Evolutionary conservation across 495 filamentous ascomycete genomes (phyloP), one percentile per base, ranked within the genome.

Genomic region (Penicillium salamii): DNA sequence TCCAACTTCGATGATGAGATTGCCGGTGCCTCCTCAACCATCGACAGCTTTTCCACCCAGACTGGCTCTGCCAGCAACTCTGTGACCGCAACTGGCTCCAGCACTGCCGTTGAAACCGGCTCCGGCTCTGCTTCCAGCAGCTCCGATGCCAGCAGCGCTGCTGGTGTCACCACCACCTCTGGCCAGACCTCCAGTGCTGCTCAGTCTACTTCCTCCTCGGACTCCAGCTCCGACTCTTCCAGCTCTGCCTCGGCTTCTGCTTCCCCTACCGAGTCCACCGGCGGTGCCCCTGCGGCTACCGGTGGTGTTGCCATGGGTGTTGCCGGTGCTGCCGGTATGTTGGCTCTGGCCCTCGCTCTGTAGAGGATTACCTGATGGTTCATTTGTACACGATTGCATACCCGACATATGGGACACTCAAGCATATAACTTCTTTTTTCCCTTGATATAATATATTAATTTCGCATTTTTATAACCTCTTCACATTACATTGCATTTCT

Each of bases 201-300:
- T 18, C 6, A 41, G 46, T 21, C 23, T 15, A 21, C 40, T 45
- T 38, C 48, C n/a, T 32, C 52, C 5, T 31, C 41, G 21, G n/a
- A 23, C 19, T 20, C 29, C 20, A 35, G 31, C 20, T 35, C 31
- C n/a, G 20, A 11, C 19, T 35, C 42, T 42, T 40, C 40, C 31
- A 43, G 32, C 52, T 46, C 53, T 38, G 37, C 18, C 5, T 39
- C 40, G 8, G 15, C 36, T 19, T 21, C 41, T 31, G 28, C 50
- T 6, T 44, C 33, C 11, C 33, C 52, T 42, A 50, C 57, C 3
- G 46, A 52, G 28, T 63, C 58, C 2, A 50, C 52, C 36, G 59
- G 45, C 8, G 54, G 38, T 45, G 56, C 57, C 42, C 46, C 58
- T 29, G 57, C 55, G 19, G 35, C 58, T 31, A 61, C 61, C 8